Conservation (phyloP, 805 yeast genomes). For the Dipodascopsis tothii region DNA sequence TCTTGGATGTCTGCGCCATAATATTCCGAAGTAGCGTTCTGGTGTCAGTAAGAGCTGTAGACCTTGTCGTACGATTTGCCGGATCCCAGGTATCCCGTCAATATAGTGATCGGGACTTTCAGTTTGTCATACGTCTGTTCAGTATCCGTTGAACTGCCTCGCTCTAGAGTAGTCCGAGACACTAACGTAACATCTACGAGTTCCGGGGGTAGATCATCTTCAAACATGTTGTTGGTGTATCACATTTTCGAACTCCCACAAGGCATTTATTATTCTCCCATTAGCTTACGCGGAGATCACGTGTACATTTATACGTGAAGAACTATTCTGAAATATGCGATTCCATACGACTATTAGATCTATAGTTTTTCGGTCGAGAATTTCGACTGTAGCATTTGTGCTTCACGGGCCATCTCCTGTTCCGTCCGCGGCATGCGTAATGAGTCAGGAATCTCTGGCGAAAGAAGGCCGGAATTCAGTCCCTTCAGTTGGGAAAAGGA, state of each 20-base stretch:
- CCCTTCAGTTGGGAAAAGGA: slow-evolving; percentile 15
- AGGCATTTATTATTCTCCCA: too few relatives aligned
- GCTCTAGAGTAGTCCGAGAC: too few relatives aligned
- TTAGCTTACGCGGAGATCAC: too few relatives aligned
- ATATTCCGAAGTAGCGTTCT: slow-evolving; percentile 66
- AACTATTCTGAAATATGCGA: too few relatives aligned
- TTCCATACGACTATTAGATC: background rate
- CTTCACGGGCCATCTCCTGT: slow-evolving; percentile 68
- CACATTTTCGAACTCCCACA: background rate
- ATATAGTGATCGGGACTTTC: slow-evolving; percentile 82
- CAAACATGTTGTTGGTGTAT: slow-evolving; percentile 1
- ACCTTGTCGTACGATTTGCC: slow-evolving; percentile 57
- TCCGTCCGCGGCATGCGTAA: slow-evolving; percentile 46
- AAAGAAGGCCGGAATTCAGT: slow-evolving; percentile 24
- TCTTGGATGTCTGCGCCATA: slow-evolving; percentile 59
- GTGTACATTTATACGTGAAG: too few relatives aligned
- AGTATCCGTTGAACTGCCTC: background rate
- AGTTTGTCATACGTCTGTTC: slow-evolving; percentile 11
- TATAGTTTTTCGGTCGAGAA: background rate
- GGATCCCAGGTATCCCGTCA: slow-evolving; percentile 91
- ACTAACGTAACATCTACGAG: slow-evolving; percentile 5
- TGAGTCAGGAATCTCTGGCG: slow-evolving; percentile 41
- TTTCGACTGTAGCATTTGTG: slow-evolving; percentile 40
- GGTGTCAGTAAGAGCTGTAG: background rate
- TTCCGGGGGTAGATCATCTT: slow-evolving; percentile 8